These are phyloP conservation scores for Lasiosphaeria hispida DNA, from an alignment of 495 filamentous ascomycete species.

Conservation along the genomic window DNA sequence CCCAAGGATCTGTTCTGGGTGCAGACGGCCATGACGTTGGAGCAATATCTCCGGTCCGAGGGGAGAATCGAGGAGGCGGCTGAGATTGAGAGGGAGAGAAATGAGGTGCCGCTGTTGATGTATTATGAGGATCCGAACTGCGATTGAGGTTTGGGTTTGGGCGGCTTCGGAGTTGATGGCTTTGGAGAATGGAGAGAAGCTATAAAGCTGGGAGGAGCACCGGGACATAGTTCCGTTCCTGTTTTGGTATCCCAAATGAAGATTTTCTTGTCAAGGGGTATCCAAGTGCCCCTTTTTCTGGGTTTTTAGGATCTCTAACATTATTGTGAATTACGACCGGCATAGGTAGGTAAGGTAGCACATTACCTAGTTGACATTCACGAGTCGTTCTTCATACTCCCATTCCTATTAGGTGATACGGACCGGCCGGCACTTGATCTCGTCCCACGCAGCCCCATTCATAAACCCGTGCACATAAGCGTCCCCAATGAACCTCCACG, in stretches of 20 bases:
- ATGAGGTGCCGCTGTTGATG: background rate
- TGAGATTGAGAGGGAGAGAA: conserved; percentile 15
- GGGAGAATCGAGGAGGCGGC: conserved; percentile 23
- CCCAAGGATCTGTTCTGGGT: conserved; percentile 30
- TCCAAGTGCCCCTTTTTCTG: too few species aligned
- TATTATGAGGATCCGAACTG: background rate
- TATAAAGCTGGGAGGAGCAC: too few species aligned
- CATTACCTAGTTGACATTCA: too few species aligned
- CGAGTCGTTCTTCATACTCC: too few species aligned
- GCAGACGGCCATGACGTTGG: conserved; percentile 25
- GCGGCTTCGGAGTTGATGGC: too few species aligned
- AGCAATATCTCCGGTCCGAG: conserved; percentile 20
- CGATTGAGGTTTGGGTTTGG: background rate
- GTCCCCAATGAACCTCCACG: conserved; percentile 10
- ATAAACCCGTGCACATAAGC: conserved; percentile 2
- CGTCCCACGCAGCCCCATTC: background rate
- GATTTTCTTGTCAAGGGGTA: too few species aligned
- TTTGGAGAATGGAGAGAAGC: too few species aligned
- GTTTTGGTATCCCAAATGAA: too few species aligned
- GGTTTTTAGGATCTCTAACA: too few species aligned
- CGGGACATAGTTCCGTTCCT: too few species aligned
- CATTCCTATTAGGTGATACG: background rate
- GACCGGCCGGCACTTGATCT: background rate
- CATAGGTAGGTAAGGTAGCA: too few species aligned
- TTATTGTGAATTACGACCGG: too few species aligned